Base-by-base conservation (phyloP, 768 basidiomycete species). In the Myochromella boudieri region DNA sequence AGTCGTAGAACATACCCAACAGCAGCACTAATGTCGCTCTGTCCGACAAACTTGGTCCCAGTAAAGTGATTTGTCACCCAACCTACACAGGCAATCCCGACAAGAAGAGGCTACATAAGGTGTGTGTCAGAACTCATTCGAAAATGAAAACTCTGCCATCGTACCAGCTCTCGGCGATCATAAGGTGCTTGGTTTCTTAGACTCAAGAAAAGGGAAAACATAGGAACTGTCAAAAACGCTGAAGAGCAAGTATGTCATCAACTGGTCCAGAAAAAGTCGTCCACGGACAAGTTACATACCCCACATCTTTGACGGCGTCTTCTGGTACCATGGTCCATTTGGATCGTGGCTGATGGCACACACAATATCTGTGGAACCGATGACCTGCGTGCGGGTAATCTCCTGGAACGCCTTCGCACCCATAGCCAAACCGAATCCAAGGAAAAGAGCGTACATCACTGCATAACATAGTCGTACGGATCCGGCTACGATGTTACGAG, bases 1-100 rank as follows among this genome's bases (percentile, higher is more conserved):
- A n/a, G n/a, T n/a, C n/a, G n/a, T n/a, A n/a, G 3, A 64, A 17
- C 72, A 15, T 49, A 80, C 73, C 85, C 91, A 46, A 89, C 77
- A 1, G 88, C 87, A 5, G 88, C 84, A 22, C 78, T 83, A 60
- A 93, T 84, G 60, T 94, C 89, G 46, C 74, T 77, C 62, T 89
- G 84, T 50, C 78, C 77, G 26, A 70, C 68, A 60, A 91, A 89
- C 59, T 74, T 76, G 22, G 60, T 65, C 1, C 76, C 69, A 2
- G 81, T 78, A 64, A 85, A 88, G 59, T 88, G 82, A 62, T 91
- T 94, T 32, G 80, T 82, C 11, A 80, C 77, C 88, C 89, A 93
- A 1, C 91, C 90, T 15, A 80, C 66, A 46, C 75, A 83, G 2
- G 87, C 69, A 44, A 89, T 81, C 5, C 65, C 60, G 12, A 91